These are phyloP conservation scores for Lotmaria passim DNA, from an alignment of 208 protist genomes.

Conservation along the genomic window DNA sequence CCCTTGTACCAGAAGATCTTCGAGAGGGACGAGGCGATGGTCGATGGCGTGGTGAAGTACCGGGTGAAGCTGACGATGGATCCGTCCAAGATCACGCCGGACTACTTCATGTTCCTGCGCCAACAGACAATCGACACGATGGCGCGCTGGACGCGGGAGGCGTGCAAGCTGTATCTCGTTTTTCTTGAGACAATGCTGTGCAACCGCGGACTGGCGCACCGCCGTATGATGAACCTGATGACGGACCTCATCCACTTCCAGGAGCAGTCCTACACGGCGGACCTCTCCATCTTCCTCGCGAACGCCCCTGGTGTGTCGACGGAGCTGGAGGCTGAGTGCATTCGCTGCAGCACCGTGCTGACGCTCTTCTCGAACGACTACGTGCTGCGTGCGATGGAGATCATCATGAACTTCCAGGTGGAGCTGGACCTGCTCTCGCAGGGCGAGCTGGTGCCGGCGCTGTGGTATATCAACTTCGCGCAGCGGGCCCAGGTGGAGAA, in stretches of 20 bases:
- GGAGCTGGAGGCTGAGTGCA: slow-evolving; percentile 57
- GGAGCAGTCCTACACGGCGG: slow-evolving; percentile 72
- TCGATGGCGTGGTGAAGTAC: slow-evolving; percentile 80
- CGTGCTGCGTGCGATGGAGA: slow-evolving; percentile 74
- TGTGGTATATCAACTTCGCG: slow-evolving; percentile 83
- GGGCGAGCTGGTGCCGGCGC: slow-evolving; percentile 70
- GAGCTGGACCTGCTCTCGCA: slow-evolving; percentile 82
- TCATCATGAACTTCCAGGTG: slow-evolving; percentile 67
- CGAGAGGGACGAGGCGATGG: slow-evolving; percentile 65
- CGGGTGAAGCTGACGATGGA: slow-evolving; percentile 81
- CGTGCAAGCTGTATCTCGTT: slow-evolving; percentile 70
- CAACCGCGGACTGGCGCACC: slow-evolving; percentile 84
- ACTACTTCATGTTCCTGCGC: slow-evolving; percentile 51
- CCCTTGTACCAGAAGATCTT: slow-evolving; percentile 79
- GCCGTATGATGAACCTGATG: slow-evolving; percentile 77
- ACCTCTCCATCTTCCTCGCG: slow-evolving; percentile 76
- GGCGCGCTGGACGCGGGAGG: slow-evolving; percentile 65
- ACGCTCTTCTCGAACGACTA: slow-evolving; percentile 74
- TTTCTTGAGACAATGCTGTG: slow-evolving; percentile 88
- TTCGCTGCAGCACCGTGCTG: slow-evolving; percentile 60
- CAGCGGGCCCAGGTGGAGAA: slow-evolving; percentile 78
- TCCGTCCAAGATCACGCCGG: slow-evolving; percentile 61
- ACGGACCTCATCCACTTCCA: slow-evolving; percentile 60
- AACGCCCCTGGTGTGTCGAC: slow-evolving; percentile 43
- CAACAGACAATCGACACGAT: slow-evolving; percentile 74